Percentiles rank a stretch among this genome's conserved stretches.
phyloP scores from a whole-genome alignment of 306 rosid species.

The Dalbergia cochinchinensis region DNA sequence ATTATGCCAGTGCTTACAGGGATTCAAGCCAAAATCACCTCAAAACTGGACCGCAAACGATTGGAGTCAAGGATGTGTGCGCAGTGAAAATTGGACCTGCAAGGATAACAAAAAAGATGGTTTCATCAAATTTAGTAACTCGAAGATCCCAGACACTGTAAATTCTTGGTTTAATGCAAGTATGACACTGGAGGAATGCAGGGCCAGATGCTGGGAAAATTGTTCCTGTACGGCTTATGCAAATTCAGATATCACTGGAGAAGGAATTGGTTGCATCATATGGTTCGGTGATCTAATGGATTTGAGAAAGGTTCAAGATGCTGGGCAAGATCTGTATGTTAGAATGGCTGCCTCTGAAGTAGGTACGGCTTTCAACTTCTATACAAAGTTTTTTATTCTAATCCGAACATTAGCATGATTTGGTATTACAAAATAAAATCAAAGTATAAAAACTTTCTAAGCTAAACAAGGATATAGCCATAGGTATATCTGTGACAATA shows the following conservation, averaged over 20 bases:
- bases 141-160: constrained; percentile 57
- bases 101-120: constrained; percentile 39
- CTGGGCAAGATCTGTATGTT: constrained; percentile 59
- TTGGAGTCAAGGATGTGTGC: constrained; percentile 46
- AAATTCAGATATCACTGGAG: constrained; percentile 48
- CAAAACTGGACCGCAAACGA: no score
- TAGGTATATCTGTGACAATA: no score
- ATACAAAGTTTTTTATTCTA: no score
- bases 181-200: constrained; percentile 56
- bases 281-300: constrained; percentile 64
- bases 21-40: constrained; percentile 59
- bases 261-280: constrained; percentile 61
- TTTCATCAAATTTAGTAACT: constrained; percentile 41
- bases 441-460: no score
- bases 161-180: constrained; percentile 50
- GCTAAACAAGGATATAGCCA: no score
- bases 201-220: constrained; percentile 50
- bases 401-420: no score
- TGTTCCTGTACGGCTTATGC: constrained; percentile 66
- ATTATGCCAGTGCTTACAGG: constrained; percentile 52
- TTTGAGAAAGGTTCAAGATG: constrained; percentile 21
- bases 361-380: not conserved
- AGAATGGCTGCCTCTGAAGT: not conserved
- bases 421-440: no score
- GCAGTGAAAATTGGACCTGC: constrained; percentile 21